Base-by-base conservation (phyloP, 1,139 yeast genomes). In the Scheffersomyces lignicola region DNA sequence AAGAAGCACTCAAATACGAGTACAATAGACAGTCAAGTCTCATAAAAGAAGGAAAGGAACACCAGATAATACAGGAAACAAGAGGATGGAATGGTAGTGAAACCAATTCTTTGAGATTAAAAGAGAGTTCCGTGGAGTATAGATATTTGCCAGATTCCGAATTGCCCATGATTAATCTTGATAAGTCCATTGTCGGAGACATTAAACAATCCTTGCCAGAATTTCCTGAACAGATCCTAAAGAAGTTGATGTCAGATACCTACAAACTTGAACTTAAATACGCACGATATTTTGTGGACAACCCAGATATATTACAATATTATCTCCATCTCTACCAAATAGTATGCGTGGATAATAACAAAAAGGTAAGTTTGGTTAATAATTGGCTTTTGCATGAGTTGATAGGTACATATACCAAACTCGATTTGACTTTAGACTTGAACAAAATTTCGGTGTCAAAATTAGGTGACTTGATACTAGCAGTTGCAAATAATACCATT, bases 61-160 rank as follows among this genome's bases (percentile, higher is more conserved):
- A 24, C 16, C 5, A 24, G 15, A 57, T 81, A 2, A 43, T 38
- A 1, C 78, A 80, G 41, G 96, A 90, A 52, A 94, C 99, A 0
- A 72, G 97, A 49, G 94, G 96, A 11, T 92, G 97, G 97, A 81
- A 83, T 52, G 97, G 96, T 1, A 58, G 54, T 8, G 58, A 60
- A 32, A 90, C 97, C 0, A 69, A 73, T 34, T 71, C 76, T 34
- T 60, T 83, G 34, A 74, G 98, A 54, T 68, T 76, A 3, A 92
- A 94, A 51, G 97, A 90, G 55, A 78, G 78, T 33, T 76, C 88
- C 0, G 75, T 86, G 5, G 98, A 92, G 56, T 92, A 92, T 57
- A 68, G 97, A 50, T 92, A 89, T 54, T 83, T 92, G 72, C 97
- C 97, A 0, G 98, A 92, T 53, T 86, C 95, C 1, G 98, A 94